These are phyloP conservation scores for Pseudogymnoascus sp. DNA, from an alignment of 2,329 filamentous ascomycete genomes.

Conservation along the genomic window DNA sequence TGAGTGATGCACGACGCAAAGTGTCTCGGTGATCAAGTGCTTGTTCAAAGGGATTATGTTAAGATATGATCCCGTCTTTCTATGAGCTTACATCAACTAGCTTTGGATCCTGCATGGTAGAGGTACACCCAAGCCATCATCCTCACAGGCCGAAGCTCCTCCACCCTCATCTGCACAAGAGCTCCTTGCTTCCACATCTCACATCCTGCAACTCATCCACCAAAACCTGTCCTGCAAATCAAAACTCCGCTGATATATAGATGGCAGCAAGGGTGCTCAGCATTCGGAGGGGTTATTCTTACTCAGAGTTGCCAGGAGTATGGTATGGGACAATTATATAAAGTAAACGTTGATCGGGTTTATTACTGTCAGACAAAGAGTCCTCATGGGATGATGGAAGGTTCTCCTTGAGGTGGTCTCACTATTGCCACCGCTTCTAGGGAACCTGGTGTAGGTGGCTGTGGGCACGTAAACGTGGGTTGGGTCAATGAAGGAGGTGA, in stretches of 20 bases:
- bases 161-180: neutral
- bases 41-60: neutral
- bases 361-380: no score
- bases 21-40: neutral
- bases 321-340: neutral
- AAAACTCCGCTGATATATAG: no score
- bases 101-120: neutral
- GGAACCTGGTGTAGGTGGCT: neutral
- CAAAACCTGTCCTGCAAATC: neutral
- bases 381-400: no score
- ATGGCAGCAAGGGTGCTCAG: no score
- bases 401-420: neutral
- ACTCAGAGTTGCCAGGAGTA: neutral
- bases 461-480: neutral
- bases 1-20: neutral
- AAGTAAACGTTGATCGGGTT: neutral
- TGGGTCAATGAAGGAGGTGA: neutral
- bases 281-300: neutral
- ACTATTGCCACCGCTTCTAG: neutral
- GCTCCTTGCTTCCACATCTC: neutral
- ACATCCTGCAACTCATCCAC: neutral
- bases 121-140: neutral
- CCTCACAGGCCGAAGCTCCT: neutral
- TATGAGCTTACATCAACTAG: neutral
- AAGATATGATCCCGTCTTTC: neutral